Base-by-base conservation (phyloP, 2,329 filamentous ascomycete species). In the Torrubiella hemipterigena region DNA sequence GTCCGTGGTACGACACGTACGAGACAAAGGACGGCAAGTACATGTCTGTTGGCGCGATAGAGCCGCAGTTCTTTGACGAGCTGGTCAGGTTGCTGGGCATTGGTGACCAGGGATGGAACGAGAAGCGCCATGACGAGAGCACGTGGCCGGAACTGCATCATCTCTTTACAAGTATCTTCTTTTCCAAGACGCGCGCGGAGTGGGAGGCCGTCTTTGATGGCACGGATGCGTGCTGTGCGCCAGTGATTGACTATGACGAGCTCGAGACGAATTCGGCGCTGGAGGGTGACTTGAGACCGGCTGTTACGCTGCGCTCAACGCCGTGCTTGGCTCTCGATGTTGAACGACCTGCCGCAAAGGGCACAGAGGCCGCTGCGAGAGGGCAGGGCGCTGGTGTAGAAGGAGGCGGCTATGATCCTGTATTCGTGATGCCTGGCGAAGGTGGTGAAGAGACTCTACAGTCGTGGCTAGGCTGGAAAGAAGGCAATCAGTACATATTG, bases 191-290 rank as follows among this genome's bases (percentile, higher is more conserved):
- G 5, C 67, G 87, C 20, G 49, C 55, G 1, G 79, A 93, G 51
- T 96, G 89, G 89, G 89, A 94, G 55, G 50, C 38, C 4, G 61
- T 93, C 6, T 96, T 95, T 50, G 83, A 93, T 50, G 83, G 81
- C 9, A 91, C 82, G 0, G 89, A 96, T 57, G 89, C 89, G 2
- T 96, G 89, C 53, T 85, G 81, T 40, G 85, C 83, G n/a, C 89
- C 89, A 0, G 82, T 96, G 2, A 60, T 94, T 25, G 77, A 76
- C 20, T 82, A 85, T 41, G 47, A 43, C 0, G 86, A 94, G 56
- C 61, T 94, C 26, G 72, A 84, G 43, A 44, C 37, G 3, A 50
- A 59, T 21, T 30, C 49, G 7, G 38, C 35, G n/a, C 58, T 63
- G 29, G 73, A 77, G 47, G 71, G 77, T 28, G 80, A 86, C 41